A percentile compares a stretch with the other conserved stretches of the same genome.
Evolutionary conservation across 1,284 basidiomycete genomes (phyloP).

Genomic region (Sporisorium scitamineum): DNA sequence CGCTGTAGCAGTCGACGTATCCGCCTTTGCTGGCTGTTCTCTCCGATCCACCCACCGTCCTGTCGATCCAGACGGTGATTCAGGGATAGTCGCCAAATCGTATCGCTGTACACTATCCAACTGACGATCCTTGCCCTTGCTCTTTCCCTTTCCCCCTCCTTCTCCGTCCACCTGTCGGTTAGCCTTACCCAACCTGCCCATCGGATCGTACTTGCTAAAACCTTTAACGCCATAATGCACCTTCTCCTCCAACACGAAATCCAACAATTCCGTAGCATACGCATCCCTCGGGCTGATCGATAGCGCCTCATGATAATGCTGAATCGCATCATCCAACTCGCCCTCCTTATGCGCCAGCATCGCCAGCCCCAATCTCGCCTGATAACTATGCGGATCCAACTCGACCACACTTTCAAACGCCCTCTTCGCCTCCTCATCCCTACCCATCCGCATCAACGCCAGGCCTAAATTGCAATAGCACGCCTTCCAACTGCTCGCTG

Average conservation of each 20-base stretch:
- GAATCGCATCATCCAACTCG: conserved; percentile 57
- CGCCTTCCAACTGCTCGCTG: conserved; percentile 83
- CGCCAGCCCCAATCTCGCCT: conserved; percentile 59
- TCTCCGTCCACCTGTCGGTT: neutral
- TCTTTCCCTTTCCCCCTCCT: neutral
- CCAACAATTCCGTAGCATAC: conserved; percentile 53
- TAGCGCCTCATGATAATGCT: conserved; percentile 59
- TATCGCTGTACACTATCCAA: neutral
- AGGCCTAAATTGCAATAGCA: conserved; percentile 76
- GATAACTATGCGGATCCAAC: conserved; percentile 56
- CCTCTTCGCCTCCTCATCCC: conserved; percentile 40
- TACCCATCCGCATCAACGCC: conserved; percentile 29
- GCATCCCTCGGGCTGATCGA: conserved; percentile 53
- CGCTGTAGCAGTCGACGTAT: conserved; percentile 11
- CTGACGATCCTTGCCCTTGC: conserved; percentile 15
- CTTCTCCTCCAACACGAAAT: conserved; percentile 54
- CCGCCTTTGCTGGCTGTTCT: neutral
- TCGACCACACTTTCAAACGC: conserved; percentile 55
- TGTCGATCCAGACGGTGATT: neutral
- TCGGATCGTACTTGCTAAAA: conserved; percentile 29
- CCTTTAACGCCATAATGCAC: conserved; percentile 31
- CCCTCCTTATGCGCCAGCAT: conserved; percentile 60
- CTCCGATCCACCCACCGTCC: neutral
- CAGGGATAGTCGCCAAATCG: conserved; percentile 10
- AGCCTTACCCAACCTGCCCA: neutral